Evolutionary conservation across 2,329 filamentous ascomycete genomes (phyloP).

Genomic region (Xylaria sp.): DNA sequence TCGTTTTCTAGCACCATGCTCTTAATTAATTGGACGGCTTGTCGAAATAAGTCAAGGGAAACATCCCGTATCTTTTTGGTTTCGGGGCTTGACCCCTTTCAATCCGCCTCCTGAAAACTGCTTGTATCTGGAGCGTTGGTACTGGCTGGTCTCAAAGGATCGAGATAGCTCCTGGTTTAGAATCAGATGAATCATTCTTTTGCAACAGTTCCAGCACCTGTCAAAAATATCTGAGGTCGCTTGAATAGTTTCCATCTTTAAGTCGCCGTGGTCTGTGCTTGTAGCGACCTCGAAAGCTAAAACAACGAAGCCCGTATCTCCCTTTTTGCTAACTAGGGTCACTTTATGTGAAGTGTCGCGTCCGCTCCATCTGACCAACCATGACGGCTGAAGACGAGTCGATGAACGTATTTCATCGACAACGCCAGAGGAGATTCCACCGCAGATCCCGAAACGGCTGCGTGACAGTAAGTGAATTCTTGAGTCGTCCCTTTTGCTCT

Average conservation of each 20-base stretch:
- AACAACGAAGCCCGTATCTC: conserved; percentile 10
- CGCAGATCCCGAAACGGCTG: conserved; percentile 49
- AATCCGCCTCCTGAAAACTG: conserved; percentile 24
- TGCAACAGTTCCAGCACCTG: conserved; percentile 14
- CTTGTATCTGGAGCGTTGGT: conserved; percentile 19
- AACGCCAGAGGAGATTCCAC: conserved; percentile 50
- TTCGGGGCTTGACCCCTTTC: conserved; percentile 16
- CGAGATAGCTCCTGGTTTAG: conserved; percentile 26
- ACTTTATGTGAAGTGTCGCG: conserved; percentile 10
- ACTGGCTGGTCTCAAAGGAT: conserved; percentile 19
- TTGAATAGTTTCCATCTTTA: conserved; percentile 6
- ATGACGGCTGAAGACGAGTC: conserved; percentile 40
- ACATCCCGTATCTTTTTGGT: conserved; percentile 11
- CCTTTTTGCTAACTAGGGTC: background rate
- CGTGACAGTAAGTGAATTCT: conserved; percentile 39
- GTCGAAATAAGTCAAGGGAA: conserved; percentile 17
- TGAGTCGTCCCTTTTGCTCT: conserved; percentile 12
- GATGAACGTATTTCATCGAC: conserved; percentile 42
- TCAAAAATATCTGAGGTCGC: conserved; percentile 4
- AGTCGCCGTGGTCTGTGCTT: background rate
- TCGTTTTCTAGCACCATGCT: conserved; percentile 14
- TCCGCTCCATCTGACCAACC: conserved; percentile 8
- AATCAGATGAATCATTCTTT: conserved; percentile 27
- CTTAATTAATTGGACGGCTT: conserved; percentile 19
- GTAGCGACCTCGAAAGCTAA: conserved; percentile 18